Conservation (phyloP, 139 green algal species). For the Protoeuglena noctilucae region DNA sequence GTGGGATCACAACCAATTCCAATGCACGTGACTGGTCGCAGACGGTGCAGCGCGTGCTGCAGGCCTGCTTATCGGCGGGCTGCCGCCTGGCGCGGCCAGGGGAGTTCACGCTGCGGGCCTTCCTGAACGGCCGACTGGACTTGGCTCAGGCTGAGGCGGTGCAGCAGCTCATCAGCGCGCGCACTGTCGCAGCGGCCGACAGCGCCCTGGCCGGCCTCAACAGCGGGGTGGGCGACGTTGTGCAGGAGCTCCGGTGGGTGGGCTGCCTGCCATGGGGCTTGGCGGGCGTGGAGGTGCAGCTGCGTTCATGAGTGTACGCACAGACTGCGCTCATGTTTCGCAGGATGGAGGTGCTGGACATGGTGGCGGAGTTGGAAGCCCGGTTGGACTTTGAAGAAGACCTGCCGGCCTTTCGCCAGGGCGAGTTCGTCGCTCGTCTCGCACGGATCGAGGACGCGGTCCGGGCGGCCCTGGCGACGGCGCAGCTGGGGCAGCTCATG, state of each 20-base stretch:
- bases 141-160: slow-evolving; percentile 79
- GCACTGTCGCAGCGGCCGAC: slow-evolving; percentile 69
- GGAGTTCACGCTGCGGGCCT: slow-evolving; percentile 93
- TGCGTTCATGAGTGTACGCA: background rate
- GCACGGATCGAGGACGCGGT: slow-evolving; percentile 21
- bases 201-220: slow-evolving; percentile 63
- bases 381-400: slow-evolving; percentile 91
- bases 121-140: slow-evolving; percentile 88
- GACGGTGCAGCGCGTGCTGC: slow-evolving; percentile 44
- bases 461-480: slow-evolving; percentile 40
- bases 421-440: slow-evolving; percentile 24
- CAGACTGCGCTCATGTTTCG: background rate
- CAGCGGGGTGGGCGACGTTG: slow-evolving; percentile 12
- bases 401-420: slow-evolving; percentile 52
- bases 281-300: background rate
- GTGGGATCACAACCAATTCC: too few species aligned
- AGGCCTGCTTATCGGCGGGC: slow-evolving; percentile 45
- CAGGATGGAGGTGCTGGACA: slow-evolving; percentile 44
- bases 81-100: slow-evolving; percentile 58
- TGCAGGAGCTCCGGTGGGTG: background rate
- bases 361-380: slow-evolving; percentile 75
- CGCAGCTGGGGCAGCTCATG: slow-evolving; percentile 44
- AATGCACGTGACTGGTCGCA: too few species aligned
- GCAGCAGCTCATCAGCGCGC: slow-evolving; percentile 51
- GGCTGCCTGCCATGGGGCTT: too few species aligned